A percentile compares a stretch with the other conserved stretches of the same genome.
Conservation (phyloP, 441 rosid genomes). For the Populus trichocarpa region DNA sequence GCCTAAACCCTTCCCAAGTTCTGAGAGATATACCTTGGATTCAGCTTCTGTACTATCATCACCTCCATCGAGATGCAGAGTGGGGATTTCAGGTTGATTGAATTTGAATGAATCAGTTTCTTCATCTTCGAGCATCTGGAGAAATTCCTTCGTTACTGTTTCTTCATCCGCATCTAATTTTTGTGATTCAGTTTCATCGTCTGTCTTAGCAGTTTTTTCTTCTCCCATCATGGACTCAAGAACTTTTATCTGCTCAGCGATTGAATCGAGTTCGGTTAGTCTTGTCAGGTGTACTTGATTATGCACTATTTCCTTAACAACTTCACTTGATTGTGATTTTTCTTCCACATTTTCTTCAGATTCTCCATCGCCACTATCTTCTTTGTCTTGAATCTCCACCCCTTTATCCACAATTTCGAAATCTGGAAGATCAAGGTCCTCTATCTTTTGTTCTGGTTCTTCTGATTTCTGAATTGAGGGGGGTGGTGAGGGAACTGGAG, state of each 20-base stretch:
- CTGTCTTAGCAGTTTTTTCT: constrained; percentile 35
- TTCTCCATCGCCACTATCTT: constrained; percentile 29
- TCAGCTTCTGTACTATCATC: constrained; percentile 46
- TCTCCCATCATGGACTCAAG: constrained; percentile 78
- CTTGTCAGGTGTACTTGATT: constrained; percentile 58
- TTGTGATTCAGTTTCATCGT: constrained; percentile 49
- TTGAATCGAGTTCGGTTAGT: constrained; percentile 71
- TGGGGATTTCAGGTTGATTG: constrained; percentile 41
- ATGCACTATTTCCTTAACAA: constrained; percentile 63
- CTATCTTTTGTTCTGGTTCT: constrained; percentile 42
- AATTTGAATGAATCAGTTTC: constrained; percentile 32
- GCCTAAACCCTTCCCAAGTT: constrained; percentile 84
- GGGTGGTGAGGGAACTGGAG: constrained; percentile 26
- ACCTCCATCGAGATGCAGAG: constrained; percentile 46
- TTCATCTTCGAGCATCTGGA: constrained; percentile 79
- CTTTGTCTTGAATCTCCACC: constrained; percentile 66
- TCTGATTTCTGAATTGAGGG: constrained; percentile 30
- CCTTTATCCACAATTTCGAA: constrained; percentile 91
- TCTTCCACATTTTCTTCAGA: constrained; percentile 40
- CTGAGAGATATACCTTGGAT: constrained; percentile 57
- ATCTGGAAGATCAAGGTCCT: constrained; percentile 68
- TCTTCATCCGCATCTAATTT: constrained; percentile 80
- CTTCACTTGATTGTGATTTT: constrained; percentile 49
- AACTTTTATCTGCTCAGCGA: constrained; percentile 85
- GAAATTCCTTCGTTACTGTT: constrained; percentile 78